Conservation (phyloP, 164 flowering plant species). For the Kingdonia uniflora region DNA sequence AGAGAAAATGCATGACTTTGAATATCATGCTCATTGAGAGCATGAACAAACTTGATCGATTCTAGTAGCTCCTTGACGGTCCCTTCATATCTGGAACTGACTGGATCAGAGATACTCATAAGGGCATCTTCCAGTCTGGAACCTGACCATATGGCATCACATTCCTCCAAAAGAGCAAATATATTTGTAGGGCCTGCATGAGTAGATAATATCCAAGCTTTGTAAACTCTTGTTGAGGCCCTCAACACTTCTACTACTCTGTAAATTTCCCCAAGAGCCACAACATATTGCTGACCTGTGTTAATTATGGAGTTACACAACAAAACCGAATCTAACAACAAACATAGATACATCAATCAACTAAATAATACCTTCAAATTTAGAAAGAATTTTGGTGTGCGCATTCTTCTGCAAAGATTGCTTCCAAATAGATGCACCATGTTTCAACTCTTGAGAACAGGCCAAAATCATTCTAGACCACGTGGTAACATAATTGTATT, state of each 20-base stretch:
- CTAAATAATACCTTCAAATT: constrained; percentile 41
- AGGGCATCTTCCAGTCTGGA: constrained; percentile 71
- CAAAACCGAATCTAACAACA: not conserved
- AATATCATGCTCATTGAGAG: constrained; percentile 37
- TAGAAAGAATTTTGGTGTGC: constrained; percentile 32
- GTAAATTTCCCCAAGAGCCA: constrained; percentile 73
- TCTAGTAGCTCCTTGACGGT: constrained; percentile 25
- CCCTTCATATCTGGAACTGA: constrained; percentile 18
- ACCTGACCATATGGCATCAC: constrained; percentile 48
- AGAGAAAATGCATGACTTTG: constrained; percentile 22
- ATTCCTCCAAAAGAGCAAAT: constrained; percentile 39
- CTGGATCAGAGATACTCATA: constrained; percentile 18
- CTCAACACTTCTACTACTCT: constrained; percentile 51
- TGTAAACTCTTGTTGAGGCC: constrained; percentile 48
- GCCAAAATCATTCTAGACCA: constrained; percentile 60
- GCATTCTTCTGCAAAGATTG: constrained; percentile 36
- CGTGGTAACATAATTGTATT: constrained; percentile 34
- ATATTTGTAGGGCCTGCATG: constrained; percentile 20
- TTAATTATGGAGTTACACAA: not conserved
- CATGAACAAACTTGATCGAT: constrained; percentile 38
- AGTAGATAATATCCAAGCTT: constrained; percentile 56
- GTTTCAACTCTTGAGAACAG: constrained; percentile 68
- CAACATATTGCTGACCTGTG: constrained; percentile 54
- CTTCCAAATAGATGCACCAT: constrained; percentile 67
- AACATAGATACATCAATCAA: not conserved